Conservation (phyloP, 108 stramenopile genomes). For the Nitzschia sp. region DNA sequence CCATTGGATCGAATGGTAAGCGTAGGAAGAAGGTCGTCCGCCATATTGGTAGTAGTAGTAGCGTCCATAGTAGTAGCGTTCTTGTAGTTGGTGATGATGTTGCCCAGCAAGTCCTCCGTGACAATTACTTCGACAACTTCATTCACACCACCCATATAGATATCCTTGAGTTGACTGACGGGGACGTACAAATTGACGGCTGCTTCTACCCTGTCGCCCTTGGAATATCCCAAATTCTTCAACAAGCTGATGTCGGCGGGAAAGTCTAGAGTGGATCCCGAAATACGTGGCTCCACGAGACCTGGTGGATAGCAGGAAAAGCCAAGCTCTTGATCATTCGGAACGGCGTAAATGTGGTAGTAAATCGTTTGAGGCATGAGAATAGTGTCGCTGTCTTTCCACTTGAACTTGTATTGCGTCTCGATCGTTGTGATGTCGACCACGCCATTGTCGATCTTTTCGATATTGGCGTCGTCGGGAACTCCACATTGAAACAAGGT, state of each 20-base stretch:
- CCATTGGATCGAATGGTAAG: neutral
- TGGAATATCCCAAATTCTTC: constrained; percentile 1
- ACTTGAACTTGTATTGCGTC: neutral
- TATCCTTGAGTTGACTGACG: neutral
- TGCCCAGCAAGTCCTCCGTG: neutral
- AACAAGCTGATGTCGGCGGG: neutral
- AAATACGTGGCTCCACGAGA: neutral
- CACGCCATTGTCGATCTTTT: neutral
- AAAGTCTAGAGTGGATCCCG: neutral
- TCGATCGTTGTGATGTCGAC: neutral
- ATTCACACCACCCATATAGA: constrained; percentile 1
- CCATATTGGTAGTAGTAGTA: no score
- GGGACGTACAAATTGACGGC: constrained; percentile 3
- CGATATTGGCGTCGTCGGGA: neutral
- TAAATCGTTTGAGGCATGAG: neutral
- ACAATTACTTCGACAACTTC: neutral
- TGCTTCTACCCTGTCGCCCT: neutral
- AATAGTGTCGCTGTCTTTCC: no score
- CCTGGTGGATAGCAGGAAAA: neutral
- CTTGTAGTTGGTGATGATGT: neutral
- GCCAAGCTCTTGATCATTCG: neutral
- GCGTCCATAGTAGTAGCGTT: no score
- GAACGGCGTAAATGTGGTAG: neutral
- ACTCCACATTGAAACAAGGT: neutral
- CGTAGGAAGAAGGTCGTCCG: neutral